phyloP scores from a whole-genome alignment of 768 basidiomycete genomes.

The Rhizopogon salebrosus region DNA sequence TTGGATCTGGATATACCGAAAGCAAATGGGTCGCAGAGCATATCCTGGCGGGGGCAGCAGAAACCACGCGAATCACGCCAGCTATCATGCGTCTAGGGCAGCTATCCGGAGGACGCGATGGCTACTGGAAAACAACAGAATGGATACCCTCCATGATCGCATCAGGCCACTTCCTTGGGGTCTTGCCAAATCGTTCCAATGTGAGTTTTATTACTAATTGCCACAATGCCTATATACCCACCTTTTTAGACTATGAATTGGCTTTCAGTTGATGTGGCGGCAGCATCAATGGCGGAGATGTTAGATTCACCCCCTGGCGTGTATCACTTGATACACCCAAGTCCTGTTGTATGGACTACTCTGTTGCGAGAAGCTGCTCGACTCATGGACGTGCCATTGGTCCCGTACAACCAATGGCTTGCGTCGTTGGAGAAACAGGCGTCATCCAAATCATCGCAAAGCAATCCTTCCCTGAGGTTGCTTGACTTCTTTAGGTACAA shows the following conservation, averaged over 20 bases:
- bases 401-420: conserved; percentile 28
- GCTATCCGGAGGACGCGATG: conserved; percentile 33
- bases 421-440: conserved; percentile 14
- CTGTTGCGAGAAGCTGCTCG: conserved; percentile 13
- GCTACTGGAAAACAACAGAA: conserved; percentile 37
- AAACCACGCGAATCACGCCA: conserved; percentile 22
- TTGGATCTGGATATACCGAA: conserved; percentile 33
- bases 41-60: conserved; percentile 26
- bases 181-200: conserved; percentile 27
- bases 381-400: conserved; percentile 21
- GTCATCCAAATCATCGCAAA: background rate
- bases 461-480: conserved; percentile 6
- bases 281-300: background rate
- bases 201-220: conserved; percentile 16
- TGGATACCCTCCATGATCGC: conserved; percentile 40
- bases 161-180: conserved; percentile 22
- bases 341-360: conserved; percentile 21
- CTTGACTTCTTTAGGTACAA: conserved; percentile 5
- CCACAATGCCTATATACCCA: background rate
- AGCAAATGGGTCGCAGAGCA: conserved; percentile 40
- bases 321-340: conserved; percentile 5
- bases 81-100: conserved; percentile 40
- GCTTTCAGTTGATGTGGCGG: conserved; percentile 17
- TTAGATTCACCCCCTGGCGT: background rate
- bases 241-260: conserved; percentile 16